These are phyloP conservation scores for Aspergillus heteromorphus DNA, from an alignment of 495 filamentous ascomycete species.

Conservation along the genomic window DNA sequence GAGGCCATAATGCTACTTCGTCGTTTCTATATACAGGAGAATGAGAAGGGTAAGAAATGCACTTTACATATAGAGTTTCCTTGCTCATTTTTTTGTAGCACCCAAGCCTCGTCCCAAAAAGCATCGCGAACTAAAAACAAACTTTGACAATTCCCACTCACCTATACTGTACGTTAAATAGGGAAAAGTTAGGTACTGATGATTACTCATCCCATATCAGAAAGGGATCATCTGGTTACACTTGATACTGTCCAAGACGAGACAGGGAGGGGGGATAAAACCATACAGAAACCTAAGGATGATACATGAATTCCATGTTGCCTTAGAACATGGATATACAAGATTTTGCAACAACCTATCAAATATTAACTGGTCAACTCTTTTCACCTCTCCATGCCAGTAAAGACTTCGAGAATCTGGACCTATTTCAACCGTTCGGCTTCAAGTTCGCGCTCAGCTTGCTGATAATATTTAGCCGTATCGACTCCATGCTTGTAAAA, in stretches of 20 bases:
- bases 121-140: slow-evolving; percentile 45
- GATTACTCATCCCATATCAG: background rate
- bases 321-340: slow-evolving; percentile 25
- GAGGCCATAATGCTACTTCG: slow-evolving; percentile 87
- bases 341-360: slow-evolving; percentile 16
- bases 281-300: background rate
- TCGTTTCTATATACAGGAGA: slow-evolving; percentile 95
- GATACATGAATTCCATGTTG: background rate
- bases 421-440: slow-evolving; percentile 51
- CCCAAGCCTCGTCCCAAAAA: slow-evolving; percentile 57
- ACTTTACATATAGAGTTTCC: background rate
- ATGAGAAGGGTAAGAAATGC: slow-evolving; percentile 62
- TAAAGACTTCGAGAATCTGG: slow-evolving; percentile 21
- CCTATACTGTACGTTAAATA: background rate
- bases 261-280: background rate
- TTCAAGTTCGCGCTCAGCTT: slow-evolving; percentile 92
- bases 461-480: slow-evolving; percentile 95
- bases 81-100: slow-evolving; percentile 33
- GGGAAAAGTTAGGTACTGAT: background rate
- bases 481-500: slow-evolving; percentile 78
- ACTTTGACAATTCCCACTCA: slow-evolving; percentile 18
- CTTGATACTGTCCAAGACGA: background rate
- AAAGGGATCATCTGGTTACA: background rate
- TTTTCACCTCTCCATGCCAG: slow-evolving; percentile 1
- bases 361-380: background rate